These are phyloP conservation scores for Graphium sp. DNA, from an alignment of 2,329 filamentous ascomycete genomes.

Conservation along the genomic window DNA sequence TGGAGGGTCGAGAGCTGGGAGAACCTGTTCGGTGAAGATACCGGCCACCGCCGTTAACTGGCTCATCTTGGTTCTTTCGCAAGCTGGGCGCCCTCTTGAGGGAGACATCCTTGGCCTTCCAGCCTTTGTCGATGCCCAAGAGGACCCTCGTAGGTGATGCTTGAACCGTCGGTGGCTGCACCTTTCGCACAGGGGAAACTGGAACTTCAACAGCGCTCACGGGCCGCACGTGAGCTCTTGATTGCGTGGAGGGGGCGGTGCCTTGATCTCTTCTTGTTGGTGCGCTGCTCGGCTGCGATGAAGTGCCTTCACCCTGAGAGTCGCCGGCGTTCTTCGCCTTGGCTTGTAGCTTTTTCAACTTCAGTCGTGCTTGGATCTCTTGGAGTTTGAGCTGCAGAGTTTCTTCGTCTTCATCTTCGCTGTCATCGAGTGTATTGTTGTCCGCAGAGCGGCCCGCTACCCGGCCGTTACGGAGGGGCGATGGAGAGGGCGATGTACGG, in stretches of 20 bases:
- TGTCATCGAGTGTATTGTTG: conserved; percentile 18
- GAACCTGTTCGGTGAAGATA: conserved; percentile 1
- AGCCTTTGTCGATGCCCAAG: conserved; percentile 78
- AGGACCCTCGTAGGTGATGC: conserved; percentile 66
- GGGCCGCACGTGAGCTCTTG: conserved; percentile 8
- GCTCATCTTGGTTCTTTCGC: conserved; percentile 17
- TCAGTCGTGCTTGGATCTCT: conserved; percentile 76
- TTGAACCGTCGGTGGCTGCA: conserved; percentile 31
- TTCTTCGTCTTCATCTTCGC: conserved; percentile 74
- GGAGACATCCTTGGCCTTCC: conserved; percentile 67
- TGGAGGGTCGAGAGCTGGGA: conserved; percentile 2
- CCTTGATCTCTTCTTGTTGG: not conserved
- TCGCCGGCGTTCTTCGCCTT: not conserved
- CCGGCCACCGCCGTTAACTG: conserved; percentile 4
- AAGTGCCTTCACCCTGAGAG: not conserved
- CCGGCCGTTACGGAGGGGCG: conserved; percentile 25
- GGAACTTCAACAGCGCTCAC: conserved; percentile 51
- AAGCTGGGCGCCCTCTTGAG: conserved; percentile 53
- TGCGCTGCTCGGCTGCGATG: not conserved
- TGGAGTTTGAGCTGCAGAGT: conserved; percentile 72
- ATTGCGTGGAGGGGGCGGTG: conserved; percentile 3
- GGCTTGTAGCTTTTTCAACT: conserved; percentile 64
- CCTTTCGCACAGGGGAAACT: conserved; percentile 50
- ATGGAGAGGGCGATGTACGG: conserved; percentile 51
- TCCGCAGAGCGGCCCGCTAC: conserved; percentile 14